Conservation (phyloP, 75 land plant genomes). For the Cunninghamia lanceolata region DNA sequence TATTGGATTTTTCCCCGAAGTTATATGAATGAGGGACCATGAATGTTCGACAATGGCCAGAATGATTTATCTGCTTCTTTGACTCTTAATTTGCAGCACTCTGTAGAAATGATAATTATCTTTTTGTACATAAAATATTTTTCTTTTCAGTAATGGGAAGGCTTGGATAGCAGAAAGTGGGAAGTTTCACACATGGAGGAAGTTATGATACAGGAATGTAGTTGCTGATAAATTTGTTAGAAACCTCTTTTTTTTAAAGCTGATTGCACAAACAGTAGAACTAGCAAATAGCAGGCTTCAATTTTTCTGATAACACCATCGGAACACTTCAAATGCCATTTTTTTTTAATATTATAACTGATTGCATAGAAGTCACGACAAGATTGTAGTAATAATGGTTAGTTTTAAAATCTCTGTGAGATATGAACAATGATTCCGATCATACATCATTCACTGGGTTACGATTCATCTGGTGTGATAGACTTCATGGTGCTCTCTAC, state of each 20-base stretch:
- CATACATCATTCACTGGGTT: background rate
- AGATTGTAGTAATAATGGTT: background rate
- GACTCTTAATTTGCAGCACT: background rate
- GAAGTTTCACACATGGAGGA: background rate
- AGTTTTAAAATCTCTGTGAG: no score
- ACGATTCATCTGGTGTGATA: background rate
- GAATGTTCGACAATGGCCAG: background rate
- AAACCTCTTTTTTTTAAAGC: background rate
- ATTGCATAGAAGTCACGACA: background rate
- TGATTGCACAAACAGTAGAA: background rate
- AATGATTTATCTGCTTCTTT: background rate
- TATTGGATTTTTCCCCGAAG: background rate
- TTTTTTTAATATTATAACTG: background rate
- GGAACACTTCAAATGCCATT: background rate
- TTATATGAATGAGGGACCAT: background rate
- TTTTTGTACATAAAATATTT: background rate
- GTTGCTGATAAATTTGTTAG: background rate
- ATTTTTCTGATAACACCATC: background rate
- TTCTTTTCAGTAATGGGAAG: background rate
- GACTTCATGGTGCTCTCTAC: background rate
- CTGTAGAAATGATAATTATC: background rate
- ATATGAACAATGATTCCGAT: background rate
- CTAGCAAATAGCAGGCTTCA: background rate
- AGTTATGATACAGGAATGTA: background rate
- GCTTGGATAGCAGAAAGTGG: background rate